Evolutionary conservation across 805 yeast species (phyloP).

Genomic region (Pachysolen tannophilus): DNA sequence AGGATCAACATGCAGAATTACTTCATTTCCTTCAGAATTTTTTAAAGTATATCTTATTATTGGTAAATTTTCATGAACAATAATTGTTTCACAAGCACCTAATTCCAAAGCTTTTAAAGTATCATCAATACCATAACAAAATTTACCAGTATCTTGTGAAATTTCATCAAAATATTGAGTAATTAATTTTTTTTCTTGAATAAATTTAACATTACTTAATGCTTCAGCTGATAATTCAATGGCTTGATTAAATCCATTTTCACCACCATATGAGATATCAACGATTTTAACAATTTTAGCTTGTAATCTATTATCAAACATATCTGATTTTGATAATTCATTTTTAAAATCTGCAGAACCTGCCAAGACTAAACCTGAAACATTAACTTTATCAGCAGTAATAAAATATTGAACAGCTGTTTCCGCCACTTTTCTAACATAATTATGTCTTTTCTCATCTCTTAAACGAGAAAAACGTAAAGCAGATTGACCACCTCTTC

Average conservation of each 20-base stretch:
- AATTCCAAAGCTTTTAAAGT: conserved; percentile 93
- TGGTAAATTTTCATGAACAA: conserved; percentile 89
- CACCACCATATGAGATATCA: conserved; percentile 98
- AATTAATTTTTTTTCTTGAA: conserved; percentile 95
- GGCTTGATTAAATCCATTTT: conserved; percentile 98
- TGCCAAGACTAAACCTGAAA: conserved; percentile 90
- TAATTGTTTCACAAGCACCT: conserved; percentile 91
- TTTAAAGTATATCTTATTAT: conserved; percentile 76
- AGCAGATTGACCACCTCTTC: conserved; percentile 99
- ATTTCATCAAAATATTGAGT: conserved; percentile 93
- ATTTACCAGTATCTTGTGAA: conserved; percentile 94
- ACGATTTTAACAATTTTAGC: conserved; percentile 86
- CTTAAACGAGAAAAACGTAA: conserved; percentile 97
- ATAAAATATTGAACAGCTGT: conserved; percentile 96
- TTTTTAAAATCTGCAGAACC: conserved; percentile 99
- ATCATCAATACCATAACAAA: conserved; percentile 96
- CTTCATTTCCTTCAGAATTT: conserved; percentile 73
- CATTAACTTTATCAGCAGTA: conserved; percentile 89
- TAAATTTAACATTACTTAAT: conserved; percentile 91
- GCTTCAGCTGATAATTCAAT: conserved; percentile 97
- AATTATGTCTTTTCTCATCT: conserved; percentile 98
- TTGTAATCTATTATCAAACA: conserved; percentile 85
- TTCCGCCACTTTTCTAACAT: conserved; percentile 97
- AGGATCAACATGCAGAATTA: conserved; percentile 67
- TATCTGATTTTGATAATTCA: conserved; percentile 85